These are phyloP conservation scores for Suillus lakei DNA, from an alignment of 768 basidiomycete species.

Conservation along the genomic window DNA sequence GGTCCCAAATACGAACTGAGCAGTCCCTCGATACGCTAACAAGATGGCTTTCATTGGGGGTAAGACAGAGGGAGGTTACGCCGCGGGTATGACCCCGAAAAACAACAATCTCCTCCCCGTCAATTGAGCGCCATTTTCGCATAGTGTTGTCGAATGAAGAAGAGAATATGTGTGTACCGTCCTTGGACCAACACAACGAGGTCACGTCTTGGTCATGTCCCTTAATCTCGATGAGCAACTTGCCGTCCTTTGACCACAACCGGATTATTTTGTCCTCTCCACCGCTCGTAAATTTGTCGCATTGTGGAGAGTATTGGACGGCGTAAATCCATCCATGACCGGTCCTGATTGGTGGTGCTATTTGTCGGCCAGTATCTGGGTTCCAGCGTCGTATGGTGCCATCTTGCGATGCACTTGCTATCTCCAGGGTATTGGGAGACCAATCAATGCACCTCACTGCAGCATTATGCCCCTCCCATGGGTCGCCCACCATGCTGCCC, in stretches of 20 bases:
- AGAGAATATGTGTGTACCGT: background rate
- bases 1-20: background rate
- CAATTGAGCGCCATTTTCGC: background rate
- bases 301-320: background rate
- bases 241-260: background rate
- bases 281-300: background rate
- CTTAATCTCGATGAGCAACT: background rate
- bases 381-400: slow-evolving; percentile 17
- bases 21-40: background rate
- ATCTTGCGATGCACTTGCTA: slow-evolving; percentile 15
- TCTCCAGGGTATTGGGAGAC: slow-evolving; percentile 16
- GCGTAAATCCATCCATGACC: background rate
- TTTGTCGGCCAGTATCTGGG: background rate
- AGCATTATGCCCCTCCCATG: background rate
- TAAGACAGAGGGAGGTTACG: background rate
- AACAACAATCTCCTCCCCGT: background rate
- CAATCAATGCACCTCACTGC: slow-evolving; percentile 12
- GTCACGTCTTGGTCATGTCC: background rate
- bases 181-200: background rate
- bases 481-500: background rate
- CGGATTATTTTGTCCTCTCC: background rate
- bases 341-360: background rate
- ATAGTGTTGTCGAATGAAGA: background rate
- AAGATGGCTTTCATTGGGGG: background rate
- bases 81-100: background rate